Evolutionary conservation across 1,284 basidiomycete genomes (phyloP), one percentile per base, ranked within the genome.

Genomic region (Ceratobasidium sp.): DNA sequence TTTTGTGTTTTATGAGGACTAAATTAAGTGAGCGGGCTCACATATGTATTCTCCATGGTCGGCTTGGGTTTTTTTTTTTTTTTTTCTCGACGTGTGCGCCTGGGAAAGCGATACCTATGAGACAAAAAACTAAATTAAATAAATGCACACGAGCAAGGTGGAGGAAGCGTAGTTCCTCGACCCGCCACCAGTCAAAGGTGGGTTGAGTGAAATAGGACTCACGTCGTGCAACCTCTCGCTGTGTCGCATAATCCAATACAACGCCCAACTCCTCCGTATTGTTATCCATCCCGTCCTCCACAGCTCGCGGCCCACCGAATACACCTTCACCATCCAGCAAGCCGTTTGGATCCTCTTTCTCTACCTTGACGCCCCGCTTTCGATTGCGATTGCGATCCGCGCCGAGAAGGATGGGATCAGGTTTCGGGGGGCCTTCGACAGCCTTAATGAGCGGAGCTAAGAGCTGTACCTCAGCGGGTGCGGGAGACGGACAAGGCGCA

Each of bases 11-110:
- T 27, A n/a, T 11, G 19, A n/a, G 15, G n/a, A 17, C 19, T 19
- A 64, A 41, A 15, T 22, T 75, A 8, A 24, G 7, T 29, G 27
- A 22, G 87, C 94, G 79, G 78, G 98, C 50, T 53, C 50, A 53
- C 97, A 82, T 98, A 99, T 72, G 93, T 93, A 79, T 99, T 99
- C 81, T 99, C 97, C 81, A 94, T 96, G 7, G 95, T 91, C 51
- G 89, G 88, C 82, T 99, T 99, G 67, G n/a, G n/a, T n/a, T 88
- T 90, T 1, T 94, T 94, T 83, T 99, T 99, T 77, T 88, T 86
- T 24, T 89, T 88, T 1, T 89, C 86, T 87, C 80, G 22, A 76
- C 22, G 57, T 63, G 74, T 7, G 56, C 69, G n/a, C 64, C 75
- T 60, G 77, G 75, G 41, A 62, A 62, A 15, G 75, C 76, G 57